phyloP scores from a whole-genome alignment of 495 filamentous ascomycete genomes.

The Lasiosphaeria miniovina region DNA sequence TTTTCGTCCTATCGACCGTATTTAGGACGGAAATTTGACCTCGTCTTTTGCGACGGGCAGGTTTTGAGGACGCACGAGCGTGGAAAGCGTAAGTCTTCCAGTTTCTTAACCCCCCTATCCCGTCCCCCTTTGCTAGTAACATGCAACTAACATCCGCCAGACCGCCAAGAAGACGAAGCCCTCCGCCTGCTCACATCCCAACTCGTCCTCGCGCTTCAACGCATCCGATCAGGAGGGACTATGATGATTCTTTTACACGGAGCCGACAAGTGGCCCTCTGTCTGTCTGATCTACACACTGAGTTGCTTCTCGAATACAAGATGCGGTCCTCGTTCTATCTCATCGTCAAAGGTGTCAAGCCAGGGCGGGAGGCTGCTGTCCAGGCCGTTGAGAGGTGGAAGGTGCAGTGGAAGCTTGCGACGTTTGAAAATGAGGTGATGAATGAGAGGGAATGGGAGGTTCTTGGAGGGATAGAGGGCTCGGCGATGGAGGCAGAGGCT shows the following conservation, averaged over 20 bases:
- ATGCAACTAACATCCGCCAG: constrained; percentile 1
- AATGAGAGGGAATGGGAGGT: constrained; percentile 19
- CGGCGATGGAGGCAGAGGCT: constrained; percentile 23
- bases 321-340: constrained; percentile 56
- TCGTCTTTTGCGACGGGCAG: constrained; percentile 58
- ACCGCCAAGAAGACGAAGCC: constrained; percentile 44
- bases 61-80: constrained; percentile 48
- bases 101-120: too few relatives aligned
- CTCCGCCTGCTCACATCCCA: constrained; percentile 41
- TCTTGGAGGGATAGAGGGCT: constrained; percentile 6
- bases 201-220: constrained; percentile 47
- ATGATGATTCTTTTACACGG: constrained; percentile 53
- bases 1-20: constrained; percentile 38
- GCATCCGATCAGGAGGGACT: constrained; percentile 43
- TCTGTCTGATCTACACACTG: constrained; percentile 42
- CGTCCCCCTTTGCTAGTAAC: too few relatives aligned
- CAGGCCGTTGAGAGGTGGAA: constrained; percentile 44
- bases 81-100: constrained; percentile 11
- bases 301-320: constrained; percentile 40
- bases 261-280: constrained; percentile 41
- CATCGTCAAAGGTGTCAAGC: constrained; percentile 47
- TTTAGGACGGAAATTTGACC: constrained; percentile 40
- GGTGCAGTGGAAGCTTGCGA: constrained; percentile 43
- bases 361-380: constrained; percentile 29
- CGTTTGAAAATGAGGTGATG: constrained; percentile 39